A percentile compares a stretch with the other conserved stretches of the same genome.
phyloP scores from a whole-genome alignment of 2,329 filamentous ascomycete genomes.

The Calonectria pseudoreteaudii region DNA sequence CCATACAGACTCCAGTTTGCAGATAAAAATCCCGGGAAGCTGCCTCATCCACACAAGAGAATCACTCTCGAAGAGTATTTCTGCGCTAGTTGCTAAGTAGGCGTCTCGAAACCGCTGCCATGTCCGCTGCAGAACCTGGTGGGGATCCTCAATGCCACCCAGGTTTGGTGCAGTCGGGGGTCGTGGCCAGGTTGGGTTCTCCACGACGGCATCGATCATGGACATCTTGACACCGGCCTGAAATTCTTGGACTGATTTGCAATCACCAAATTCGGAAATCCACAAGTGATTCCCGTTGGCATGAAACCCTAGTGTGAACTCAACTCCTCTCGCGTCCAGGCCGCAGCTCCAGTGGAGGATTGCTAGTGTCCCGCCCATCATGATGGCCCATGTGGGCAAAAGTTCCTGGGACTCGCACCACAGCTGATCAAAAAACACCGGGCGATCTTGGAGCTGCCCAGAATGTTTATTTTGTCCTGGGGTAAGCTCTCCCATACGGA shows the following conservation, averaged over 20 bases:
- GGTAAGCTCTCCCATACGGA: conserved; percentile 21
- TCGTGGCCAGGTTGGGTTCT: conserved; percentile 32
- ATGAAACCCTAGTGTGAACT: conserved; percentile 31
- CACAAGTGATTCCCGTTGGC: conserved; percentile 26
- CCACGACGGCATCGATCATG: conserved; percentile 5
- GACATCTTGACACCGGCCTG: neutral
- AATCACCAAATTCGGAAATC: conserved; percentile 40
- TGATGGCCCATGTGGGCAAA: conserved; percentile 4
- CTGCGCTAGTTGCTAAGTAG: conserved; percentile 5
- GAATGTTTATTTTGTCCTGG: neutral
- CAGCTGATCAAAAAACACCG: conserved; percentile 39
- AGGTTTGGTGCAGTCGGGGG: neutral
- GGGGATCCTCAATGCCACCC: neutral
- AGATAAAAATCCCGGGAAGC: conserved; percentile 3
- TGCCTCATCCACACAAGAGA: neutral
- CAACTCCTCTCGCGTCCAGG: conserved; percentile 37
- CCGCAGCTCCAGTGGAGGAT: conserved; percentile 40
- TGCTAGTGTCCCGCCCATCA: conserved; percentile 39
- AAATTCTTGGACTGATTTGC: conserved; percentile 6
- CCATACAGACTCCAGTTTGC: conserved; percentile 19
- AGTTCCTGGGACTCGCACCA: neutral
- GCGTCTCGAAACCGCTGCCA: neutral
- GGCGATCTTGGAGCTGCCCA: conserved; percentile 17
- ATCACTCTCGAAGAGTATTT: neutral
- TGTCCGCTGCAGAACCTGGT: neutral